These are phyloP conservation scores for Acanthamoeba lenticulata DNA, from an alignment of 208 protist genomes.

Conservation along the genomic window DNA sequence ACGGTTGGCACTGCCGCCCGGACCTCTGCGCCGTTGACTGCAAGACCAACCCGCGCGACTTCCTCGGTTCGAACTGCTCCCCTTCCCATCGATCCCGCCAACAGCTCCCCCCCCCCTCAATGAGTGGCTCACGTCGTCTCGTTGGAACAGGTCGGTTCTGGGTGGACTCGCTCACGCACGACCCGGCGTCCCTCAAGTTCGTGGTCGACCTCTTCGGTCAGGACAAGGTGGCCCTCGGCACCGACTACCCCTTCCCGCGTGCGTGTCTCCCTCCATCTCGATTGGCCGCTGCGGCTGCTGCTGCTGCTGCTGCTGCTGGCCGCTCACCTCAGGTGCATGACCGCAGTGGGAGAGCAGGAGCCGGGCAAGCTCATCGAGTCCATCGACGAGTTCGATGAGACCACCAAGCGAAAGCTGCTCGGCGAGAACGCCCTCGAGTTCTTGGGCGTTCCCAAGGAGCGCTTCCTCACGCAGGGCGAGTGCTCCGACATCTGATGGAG, in stretches of 20 bases:
- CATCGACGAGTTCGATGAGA: constrained; percentile 64
- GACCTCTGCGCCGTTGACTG: constrained; percentile 87
- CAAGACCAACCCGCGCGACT: constrained; percentile 76
- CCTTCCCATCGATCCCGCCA: neutral
- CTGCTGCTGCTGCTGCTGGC: neutral
- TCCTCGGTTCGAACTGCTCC: constrained; percentile 67
- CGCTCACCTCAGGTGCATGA: neutral
- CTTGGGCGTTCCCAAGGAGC: constrained; percentile 71
- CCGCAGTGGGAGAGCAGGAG: constrained; percentile 43
- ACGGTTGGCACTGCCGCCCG: constrained; percentile 86
- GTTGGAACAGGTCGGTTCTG: constrained; percentile 84
- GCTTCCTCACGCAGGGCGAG: constrained; percentile 41
- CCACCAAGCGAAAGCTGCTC: constrained; percentile 70
- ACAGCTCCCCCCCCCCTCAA: neutral
- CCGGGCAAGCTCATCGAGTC: constrained; percentile 74
- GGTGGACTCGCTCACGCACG: constrained; percentile 89
- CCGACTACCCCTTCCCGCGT: constrained; percentile 87
- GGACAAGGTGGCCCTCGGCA: constrained; percentile 80
- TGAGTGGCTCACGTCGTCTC: neutral
- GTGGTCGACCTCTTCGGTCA: constrained; percentile 87
- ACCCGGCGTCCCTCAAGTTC: constrained; percentile 81
- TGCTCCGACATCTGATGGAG: constrained; percentile 18
- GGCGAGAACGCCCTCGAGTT: constrained; percentile 77
- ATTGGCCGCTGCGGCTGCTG: neutral
- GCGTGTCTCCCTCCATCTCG: neutral